A percentile compares a stretch with the other conserved stretches of the same genome.
phyloP scores from a whole-genome alignment of 495 filamentous ascomycete genomes.

The Xeromyces bisporus region DNA sequence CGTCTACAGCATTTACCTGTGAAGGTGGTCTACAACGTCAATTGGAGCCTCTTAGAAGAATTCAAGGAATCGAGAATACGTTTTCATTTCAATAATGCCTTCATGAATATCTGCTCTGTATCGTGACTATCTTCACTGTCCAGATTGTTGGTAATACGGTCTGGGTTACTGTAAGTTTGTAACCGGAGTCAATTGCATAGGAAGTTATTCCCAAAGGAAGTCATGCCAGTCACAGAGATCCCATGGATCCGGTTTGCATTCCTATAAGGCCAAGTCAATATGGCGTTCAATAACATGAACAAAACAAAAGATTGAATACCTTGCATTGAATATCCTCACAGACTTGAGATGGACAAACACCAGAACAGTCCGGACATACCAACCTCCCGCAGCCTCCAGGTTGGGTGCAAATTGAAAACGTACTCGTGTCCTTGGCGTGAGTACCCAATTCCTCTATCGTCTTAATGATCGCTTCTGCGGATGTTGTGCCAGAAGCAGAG shows the following conservation, averaged over 20 bases:
- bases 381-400: constrained; percentile 10
- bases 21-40: background rate
- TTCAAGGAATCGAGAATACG: background rate
- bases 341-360: constrained; percentile 11
- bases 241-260: constrained; percentile 13
- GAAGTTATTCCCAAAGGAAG: background rate
- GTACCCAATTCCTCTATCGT: constrained; percentile 5
- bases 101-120: no score
- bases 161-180: no score
- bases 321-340: constrained; percentile 18
- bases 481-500: background rate
- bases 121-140: no score
- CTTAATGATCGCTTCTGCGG: constrained; percentile 1
- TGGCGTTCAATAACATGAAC: background rate
- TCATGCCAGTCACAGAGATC: constrained; percentile 15
- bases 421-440: constrained; percentile 6
- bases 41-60: background rate
- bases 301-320: no score
- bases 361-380: constrained; percentile 17
- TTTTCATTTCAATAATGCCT: no score
- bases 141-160: no score
- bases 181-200: no score
- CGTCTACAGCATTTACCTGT: background rate
- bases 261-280: constrained; percentile 10
- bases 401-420: constrained; percentile 13